Percentiles rank a stretch among this genome's conserved stretches.
phyloP scores from a whole-genome alignment of 2,329 filamentous ascomycete genomes.

The Hymenoscyphus scutula region DNA sequence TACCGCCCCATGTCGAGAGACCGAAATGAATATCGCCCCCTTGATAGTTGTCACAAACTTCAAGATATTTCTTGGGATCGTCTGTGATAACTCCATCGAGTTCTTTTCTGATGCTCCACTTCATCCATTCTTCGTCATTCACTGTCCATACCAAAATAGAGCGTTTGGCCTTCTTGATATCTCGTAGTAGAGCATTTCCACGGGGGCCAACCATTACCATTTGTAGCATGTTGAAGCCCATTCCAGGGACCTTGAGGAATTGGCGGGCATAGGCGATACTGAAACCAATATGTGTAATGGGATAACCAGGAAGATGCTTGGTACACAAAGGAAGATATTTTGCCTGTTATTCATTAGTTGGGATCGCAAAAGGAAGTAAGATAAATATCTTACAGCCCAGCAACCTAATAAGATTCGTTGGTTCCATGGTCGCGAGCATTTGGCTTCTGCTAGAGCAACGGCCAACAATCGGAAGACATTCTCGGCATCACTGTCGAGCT shows the following conservation, averaged over 20 bases:
- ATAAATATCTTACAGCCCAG: conserved; percentile 62
- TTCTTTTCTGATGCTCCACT: conserved; percentile 65
- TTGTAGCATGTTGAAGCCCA: conserved; percentile 78
- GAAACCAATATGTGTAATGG: conserved; percentile 66
- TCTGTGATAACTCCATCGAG: conserved; percentile 87
- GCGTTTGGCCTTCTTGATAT: conserved; percentile 54
- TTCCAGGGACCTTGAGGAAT: conserved; percentile 64
- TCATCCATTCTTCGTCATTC: conserved; percentile 76
- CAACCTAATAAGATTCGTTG: conserved; percentile 74
- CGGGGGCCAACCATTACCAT: conserved; percentile 64
- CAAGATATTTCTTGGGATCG: conserved; percentile 66
- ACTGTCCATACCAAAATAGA: conserved; percentile 82
- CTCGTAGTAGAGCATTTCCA: conserved; percentile 64
- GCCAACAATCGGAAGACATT: conserved; percentile 70
- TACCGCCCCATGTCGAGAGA: conserved; percentile 17
- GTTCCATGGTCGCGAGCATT: conserved; percentile 59
- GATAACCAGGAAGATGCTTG: conserved; percentile 60
- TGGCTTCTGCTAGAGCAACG: conserved; percentile 56
- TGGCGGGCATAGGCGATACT: conserved; percentile 59
- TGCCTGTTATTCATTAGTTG: conserved; percentile 42
- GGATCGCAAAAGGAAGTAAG: not conserved
- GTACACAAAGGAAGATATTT: conserved; percentile 65
- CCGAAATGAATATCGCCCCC: conserved; percentile 25
- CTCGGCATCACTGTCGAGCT: conserved; percentile 68
- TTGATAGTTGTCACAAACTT: conserved; percentile 49